Base-by-base conservation (phyloP, 208 protist species). In the Entamoeba dispar region DNA sequence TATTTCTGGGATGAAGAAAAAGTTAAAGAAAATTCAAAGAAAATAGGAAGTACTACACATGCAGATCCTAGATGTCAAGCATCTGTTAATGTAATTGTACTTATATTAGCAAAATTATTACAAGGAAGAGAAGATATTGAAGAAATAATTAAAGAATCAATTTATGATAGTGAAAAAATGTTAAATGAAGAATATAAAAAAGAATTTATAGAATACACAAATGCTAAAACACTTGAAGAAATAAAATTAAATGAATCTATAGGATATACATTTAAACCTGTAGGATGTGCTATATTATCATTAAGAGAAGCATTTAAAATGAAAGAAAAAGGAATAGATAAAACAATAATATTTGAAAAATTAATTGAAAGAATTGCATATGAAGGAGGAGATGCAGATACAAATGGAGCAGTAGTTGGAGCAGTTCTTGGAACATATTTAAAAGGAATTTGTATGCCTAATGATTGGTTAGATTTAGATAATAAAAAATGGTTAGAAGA, bases 361-460 rank as follows among this genome's bases (percentile, higher is more conserved):
- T 93, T 92, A 43, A 50, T 96, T 8, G 93, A 93, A 90, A 43
- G 86, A 12, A 55, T 96, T 50, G 91, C 95, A 34, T 61, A 86
- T n/a, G 93, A 96, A 51, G 95, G 93, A 47, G 95, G 95, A 12
- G 95, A 96, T 91, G 92, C 95, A 8, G 95, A 96, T 91, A 96
- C 95, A 4, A 95, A 95, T 77, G 8, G 15, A 0, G 61, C 61
- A 34, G 61, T 77, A n/a, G 8, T 19, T n/a, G 61, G 61, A 10
- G n/a, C 61, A n/a, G 61, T 77, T 34, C 8, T 77, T 77, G 61
- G 61, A 77, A n/a, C 15, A 10, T 77, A n/a, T 77, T 6, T 77
- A n/a, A 19, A 19, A 7, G 61, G 27, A 38, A 7, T n/a, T 10
- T 38, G 7, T n/a, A 77, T 77, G 15, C 61, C 61, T 0, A 19